phyloP scores from a whole-genome alignment of 306 rosid species.

The Pyrus bretschneideri region DNA sequence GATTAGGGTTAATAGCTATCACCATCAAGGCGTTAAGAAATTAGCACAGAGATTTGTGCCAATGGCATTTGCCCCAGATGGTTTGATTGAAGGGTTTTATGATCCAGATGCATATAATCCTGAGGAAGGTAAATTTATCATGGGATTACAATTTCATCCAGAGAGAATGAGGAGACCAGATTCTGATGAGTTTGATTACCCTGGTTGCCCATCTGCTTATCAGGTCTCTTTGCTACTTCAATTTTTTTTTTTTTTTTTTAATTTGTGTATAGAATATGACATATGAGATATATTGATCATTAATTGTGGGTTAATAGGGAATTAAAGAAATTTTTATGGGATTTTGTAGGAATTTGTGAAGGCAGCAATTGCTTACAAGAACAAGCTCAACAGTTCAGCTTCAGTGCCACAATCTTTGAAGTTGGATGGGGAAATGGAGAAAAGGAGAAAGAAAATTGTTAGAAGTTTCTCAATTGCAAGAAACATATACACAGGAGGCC shows the following conservation, averaged over 20 bases:
- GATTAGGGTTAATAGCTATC: conserved; percentile 82
- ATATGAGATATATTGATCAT: no score
- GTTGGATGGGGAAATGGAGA: conserved; percentile 67
- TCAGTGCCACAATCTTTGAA: conserved; percentile 33
- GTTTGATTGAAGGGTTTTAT: conserved; percentile 82
- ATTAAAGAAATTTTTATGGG: not conserved
- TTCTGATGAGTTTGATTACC: conserved; percentile 83
- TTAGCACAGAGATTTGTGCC: conserved; percentile 79
- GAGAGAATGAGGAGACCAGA: conserved; percentile 72
- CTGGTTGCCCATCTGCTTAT: conserved; percentile 83
- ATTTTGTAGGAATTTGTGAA: conserved; percentile 73
- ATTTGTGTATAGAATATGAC: not conserved
- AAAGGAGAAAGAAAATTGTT: conserved; percentile 44
- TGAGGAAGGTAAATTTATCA: conserved; percentile 82
- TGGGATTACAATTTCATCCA: conserved; percentile 95
- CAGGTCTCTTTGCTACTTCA: conserved; percentile 30
- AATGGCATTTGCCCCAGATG: conserved; percentile 79
- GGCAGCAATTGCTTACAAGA: conserved; percentile 75
- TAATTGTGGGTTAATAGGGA: no score
- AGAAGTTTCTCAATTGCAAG: conserved; percentile 79
- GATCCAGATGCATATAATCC: conserved; percentile 88
- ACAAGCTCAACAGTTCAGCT: conserved; percentile 40
- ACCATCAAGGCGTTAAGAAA: conserved; percentile 88
- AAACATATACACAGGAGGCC: conserved; percentile 46
- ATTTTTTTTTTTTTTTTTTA: not conserved